Percentiles rank a stretch among this genome's conserved stretches.
These are phyloP conservation scores for Echinosophora koreensis DNA, from an alignment of 306 rosid genomes.

Conservation along the genomic window DNA sequence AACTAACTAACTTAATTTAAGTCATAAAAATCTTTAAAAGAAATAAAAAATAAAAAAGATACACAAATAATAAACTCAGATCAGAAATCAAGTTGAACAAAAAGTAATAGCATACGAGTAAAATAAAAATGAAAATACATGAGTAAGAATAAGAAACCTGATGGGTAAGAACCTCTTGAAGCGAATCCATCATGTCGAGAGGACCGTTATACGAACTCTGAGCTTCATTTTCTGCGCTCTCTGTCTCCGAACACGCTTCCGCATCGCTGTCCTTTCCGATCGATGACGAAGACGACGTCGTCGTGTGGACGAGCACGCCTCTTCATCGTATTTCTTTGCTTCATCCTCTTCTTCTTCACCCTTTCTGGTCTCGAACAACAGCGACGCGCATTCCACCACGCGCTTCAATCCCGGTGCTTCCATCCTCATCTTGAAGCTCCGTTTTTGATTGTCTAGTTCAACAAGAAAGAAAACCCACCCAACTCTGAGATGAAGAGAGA, in stretches of 20 bases:
- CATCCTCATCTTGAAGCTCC: constrained; percentile 26
- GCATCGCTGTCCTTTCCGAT: constrained; percentile 84
- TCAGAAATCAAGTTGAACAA: not conserved
- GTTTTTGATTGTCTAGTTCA: no score
- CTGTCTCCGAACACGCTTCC: constrained; percentile 55
- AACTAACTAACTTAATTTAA: not conserved
- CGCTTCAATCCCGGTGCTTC: constrained; percentile 39
- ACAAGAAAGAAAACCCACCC: no score
- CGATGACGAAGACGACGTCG: constrained; percentile 70
- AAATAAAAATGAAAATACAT: not conserved
- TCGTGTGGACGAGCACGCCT: constrained; percentile 53
- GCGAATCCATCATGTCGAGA: constrained; percentile 71
- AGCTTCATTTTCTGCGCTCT: constrained; percentile 59
- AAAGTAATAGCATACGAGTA: not conserved
- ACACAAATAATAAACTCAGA: not conserved
- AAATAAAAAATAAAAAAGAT: not conserved
- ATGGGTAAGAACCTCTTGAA: constrained; percentile 76
- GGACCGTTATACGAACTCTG: constrained; percentile 73
- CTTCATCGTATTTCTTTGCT: constrained; percentile 25
- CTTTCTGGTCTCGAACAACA: not conserved
- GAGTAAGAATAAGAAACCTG: constrained; percentile 50
- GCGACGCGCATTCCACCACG: constrained; percentile 23
- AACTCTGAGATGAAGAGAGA: no score
- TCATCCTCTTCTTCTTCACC: constrained; percentile 31
- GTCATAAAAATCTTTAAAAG: not conserved